Evolutionary conservation across 371 early-diverging fungal species (phyloP), one percentile per base, ranked within the genome.

Genomic region (Rhizopus delemar): DNA sequence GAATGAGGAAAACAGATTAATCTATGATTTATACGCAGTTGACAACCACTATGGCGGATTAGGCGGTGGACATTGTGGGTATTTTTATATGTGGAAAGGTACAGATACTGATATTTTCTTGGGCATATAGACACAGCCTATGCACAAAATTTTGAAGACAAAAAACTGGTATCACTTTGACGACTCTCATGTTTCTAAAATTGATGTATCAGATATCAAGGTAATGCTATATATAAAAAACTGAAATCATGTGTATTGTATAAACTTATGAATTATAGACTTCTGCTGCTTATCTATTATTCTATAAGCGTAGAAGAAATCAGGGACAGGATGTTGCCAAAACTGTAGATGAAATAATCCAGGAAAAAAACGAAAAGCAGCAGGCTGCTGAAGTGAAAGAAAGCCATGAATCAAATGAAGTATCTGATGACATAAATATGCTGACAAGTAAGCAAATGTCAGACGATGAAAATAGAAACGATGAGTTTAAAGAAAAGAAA

Each of bases 21-120:
- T 91, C 1, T 95, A 94, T 62, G 94, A 95, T 60, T 75, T 95
- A 31, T 90, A 81, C 66, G 91, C 88, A 3, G 92, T 93, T 7
- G 92, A 91, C 48, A 93, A 96, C 65, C 96, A 96, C 63, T 92
- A 81, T 78, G 96, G 96, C 35, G 93, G 94, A 7, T 69, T 94
- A 46, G 96, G 95, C 46, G 95, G 96, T 46, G 97, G 97, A 31
- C 97, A 95, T 65, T 95, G 89, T 87, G 83, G 80, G 86, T 77
- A 31, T 3, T 8, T 15, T 33, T 39, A 33, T 51, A 28, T 55
- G 22, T 34, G 9, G 38, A 34, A 5, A 51, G 4, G 5, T 50
- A 32, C 73, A 90, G 90, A 95, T 69, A 96, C 96, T 46, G 22
- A 22, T 22, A 22, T 22, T 22, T 22, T 22, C 22, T 22, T 22